These are phyloP conservation scores for Nakazawaea wyomingensis DNA, from an alignment of 805 yeast species.

Conservation along the genomic window DNA sequence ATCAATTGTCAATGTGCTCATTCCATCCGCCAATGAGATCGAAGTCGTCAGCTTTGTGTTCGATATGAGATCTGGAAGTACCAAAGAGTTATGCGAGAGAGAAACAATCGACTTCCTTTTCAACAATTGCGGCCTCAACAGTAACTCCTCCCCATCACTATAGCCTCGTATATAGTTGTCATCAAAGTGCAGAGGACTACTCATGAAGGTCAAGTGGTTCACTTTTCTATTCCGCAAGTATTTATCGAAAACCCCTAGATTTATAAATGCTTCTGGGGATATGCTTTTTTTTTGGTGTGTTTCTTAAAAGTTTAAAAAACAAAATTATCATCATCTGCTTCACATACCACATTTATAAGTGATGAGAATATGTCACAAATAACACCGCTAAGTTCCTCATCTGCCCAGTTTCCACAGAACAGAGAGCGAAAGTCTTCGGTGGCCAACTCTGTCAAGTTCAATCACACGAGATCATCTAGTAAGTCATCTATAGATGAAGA, in stretches of 20 bases:
- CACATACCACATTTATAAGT: neutral
- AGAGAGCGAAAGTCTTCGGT: conserved; percentile 9
- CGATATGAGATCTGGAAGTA: conserved; percentile 9
- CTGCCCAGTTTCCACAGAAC: conserved; percentile 1
- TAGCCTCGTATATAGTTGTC: conserved; percentile 4
- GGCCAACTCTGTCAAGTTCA: conserved; percentile 14
- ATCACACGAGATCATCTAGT: conserved; percentile 12
- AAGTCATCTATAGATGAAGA: conserved; percentile 10
- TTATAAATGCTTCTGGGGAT: no score
- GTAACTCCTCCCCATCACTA: neutral
- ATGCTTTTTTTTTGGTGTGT: neutral
- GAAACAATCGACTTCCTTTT: conserved; percentile 9
- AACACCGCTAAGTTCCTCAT: neutral
- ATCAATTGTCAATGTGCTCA: neutral
- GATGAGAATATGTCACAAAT: conserved; percentile 6
- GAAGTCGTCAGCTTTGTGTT: conserved; percentile 8
- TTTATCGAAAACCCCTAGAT: no score
- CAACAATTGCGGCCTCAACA: conserved; percentile 1
- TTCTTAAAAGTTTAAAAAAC: no score
- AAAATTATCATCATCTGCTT: no score
- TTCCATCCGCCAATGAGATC: conserved; percentile 2
- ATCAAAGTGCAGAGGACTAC: conserved; percentile 1
- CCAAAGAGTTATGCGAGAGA: conserved; percentile 2
- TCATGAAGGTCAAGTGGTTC: neutral
- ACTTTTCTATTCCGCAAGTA: no score